Conservation (phyloP, 192 early-diverging fungal genomes). For the Jimgerdemannia lactiflua region DNA sequence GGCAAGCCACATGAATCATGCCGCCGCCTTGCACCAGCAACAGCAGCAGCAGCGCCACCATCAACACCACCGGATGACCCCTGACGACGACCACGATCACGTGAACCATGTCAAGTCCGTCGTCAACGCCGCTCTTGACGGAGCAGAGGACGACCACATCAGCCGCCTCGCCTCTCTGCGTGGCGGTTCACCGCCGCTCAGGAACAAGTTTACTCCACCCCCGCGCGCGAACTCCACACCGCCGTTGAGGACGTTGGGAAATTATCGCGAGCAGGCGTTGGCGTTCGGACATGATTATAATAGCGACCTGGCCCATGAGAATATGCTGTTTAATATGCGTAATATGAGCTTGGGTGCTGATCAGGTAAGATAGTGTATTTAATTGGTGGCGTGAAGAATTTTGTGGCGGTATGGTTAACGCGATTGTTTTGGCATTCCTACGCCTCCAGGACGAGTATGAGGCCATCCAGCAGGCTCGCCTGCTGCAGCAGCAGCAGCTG, state of each 20-base stretch:
- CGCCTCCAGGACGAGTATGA: constrained; percentile 42
- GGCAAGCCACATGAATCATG: neutral
- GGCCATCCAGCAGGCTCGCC: constrained; percentile 34
- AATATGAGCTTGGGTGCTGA: constrained; percentile 43
- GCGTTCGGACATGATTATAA: constrained; percentile 34
- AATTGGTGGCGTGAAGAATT: too few species aligned
- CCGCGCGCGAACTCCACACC: constrained; percentile 70
- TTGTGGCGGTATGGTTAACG: too few species aligned
- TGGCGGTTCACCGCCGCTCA: constrained; percentile 28
- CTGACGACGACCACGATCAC: constrained; percentile 39
- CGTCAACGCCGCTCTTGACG: constrained; percentile 59
- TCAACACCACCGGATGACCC: constrained; percentile 27
- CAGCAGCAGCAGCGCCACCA: constrained; percentile 29
- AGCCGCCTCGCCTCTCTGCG: constrained; percentile 3
- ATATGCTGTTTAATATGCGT: constrained; percentile 49
- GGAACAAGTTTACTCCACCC: constrained; percentile 45
- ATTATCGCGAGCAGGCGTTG: constrained; percentile 37
- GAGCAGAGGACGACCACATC: constrained; percentile 52
- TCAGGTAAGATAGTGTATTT: too few species aligned
- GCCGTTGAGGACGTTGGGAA: constrained; percentile 48
- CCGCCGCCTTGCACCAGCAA: constrained; percentile 24
- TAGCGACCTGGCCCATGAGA: constrained; percentile 33
- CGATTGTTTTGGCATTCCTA: too few species aligned
- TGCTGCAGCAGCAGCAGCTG: constrained; percentile 43
- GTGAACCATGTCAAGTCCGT: constrained; percentile 58